phyloP scores from a whole-genome alignment of 495 filamentous ascomycete species.

The Aspergillus conjunctus region DNA sequence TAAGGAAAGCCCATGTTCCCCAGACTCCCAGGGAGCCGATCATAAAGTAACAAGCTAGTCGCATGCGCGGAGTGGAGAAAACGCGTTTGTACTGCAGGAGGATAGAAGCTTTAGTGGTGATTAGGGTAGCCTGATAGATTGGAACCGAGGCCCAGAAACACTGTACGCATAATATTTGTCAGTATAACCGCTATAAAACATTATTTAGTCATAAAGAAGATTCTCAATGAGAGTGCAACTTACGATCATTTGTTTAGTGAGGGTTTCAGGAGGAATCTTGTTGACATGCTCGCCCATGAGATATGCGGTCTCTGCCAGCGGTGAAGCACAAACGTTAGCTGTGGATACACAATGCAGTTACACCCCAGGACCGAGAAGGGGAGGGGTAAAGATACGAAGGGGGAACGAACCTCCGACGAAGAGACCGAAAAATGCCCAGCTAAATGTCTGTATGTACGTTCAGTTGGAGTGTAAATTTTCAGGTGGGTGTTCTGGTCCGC shows the following conservation, averaged over 20 bases:
- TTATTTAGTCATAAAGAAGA: not conserved
- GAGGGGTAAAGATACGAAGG: not conserved
- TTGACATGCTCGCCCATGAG: slow-evolving; percentile 42
- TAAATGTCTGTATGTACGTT: slow-evolving; percentile 28
- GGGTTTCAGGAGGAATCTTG: slow-evolving; percentile 26
- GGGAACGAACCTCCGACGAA: slow-evolving; percentile 35
- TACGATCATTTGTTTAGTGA: slow-evolving; percentile 39
- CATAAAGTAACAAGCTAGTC: slow-evolving; percentile 38
- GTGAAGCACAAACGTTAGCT: slow-evolving; percentile 18
- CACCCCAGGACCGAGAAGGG: not conserved
- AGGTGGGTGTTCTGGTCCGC: not conserved
- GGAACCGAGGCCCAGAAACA: slow-evolving; percentile 43
- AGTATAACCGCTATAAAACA: not conserved
- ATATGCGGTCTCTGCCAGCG: slow-evolving; percentile 32
- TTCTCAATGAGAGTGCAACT: not conserved
- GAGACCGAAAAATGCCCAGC: slow-evolving; percentile 40
- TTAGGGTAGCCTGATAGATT: slow-evolving; percentile 38
- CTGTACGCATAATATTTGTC: slow-evolving; percentile 15
- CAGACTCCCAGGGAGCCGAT: slow-evolving; percentile 37
- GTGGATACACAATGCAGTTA: not conserved
- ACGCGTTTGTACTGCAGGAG: slow-evolving; percentile 44
- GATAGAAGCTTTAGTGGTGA: slow-evolving; percentile 42
- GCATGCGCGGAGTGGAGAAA: slow-evolving; percentile 41
- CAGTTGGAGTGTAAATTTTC: not conserved
- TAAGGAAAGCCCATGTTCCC: slow-evolving; percentile 43